Evolutionary conservation across 2,329 filamentous ascomycete species (phyloP), one percentile per base, ranked within the genome.

Genomic region (Ophiostoma ips): DNA sequence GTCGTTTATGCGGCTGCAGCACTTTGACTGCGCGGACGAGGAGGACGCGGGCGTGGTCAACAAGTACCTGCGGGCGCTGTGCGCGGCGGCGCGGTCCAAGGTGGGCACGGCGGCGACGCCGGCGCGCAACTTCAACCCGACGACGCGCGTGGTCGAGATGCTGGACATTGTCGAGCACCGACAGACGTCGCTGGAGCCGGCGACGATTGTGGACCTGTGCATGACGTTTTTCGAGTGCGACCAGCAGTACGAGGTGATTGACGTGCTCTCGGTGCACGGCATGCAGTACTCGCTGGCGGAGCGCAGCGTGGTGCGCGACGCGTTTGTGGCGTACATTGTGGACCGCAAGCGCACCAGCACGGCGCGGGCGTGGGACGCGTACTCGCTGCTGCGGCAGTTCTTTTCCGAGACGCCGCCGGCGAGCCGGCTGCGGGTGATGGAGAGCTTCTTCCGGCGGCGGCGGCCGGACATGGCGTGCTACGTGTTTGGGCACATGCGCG

Each of bases 401-500:
- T 82, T 83, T 63, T 72, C 76, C 7, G 80, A 83, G 59, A 82
- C 82, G 1, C 71, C 77, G n/a, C 71, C 79, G 6, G 68, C 72
- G 2, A 71, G 76, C 46, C 83, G 90, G 10, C 79, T 81, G 13
- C 65, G 72, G 24, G 71, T 95, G 41, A 94, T 98, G 85, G 74
- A 81, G 19, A 71, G 76, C 19, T 95, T 96, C 66, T 94, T 94
- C 61, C 55, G 55, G 5, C 81, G 87, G 36, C 73, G 77, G 28
- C 79, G 88, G 11, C 74, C 86, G 12, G 89, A 96, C 59, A 88
- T 95, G 75, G 89, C 86, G 3, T 80, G 79, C 44, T 75, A 88
- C 54, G 80, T 94, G 33, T 95, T 98, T 64, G 85, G 85, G 13
- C 87, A 95, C 62, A 96, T 96, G 89, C 84, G 88, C n/a, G 75